Percentiles rank a stretch among this genome's conserved stretches.
phyloP scores from a whole-genome alignment of 305 asterid species.

The Fraxinus xanthoxyloides region DNA sequence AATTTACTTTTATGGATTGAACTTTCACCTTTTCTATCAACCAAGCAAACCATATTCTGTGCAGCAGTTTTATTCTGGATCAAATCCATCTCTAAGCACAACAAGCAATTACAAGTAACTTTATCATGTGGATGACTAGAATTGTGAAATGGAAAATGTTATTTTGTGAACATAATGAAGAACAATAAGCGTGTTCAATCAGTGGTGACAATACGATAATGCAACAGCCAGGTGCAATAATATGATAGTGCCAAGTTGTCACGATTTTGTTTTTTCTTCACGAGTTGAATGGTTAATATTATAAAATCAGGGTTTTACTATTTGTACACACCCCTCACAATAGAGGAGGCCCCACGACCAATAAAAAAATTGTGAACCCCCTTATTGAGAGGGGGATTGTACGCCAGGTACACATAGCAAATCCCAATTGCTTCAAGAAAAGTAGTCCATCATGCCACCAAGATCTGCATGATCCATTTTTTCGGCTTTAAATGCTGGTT shows the following conservation, averaged over 20 bases:
- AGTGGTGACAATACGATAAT: not conserved
- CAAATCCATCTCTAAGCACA: no score
- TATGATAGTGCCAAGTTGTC: not conserved
- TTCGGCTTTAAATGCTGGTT: no score
- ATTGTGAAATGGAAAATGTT: no score
- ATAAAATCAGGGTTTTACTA: not conserved
- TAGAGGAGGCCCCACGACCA: no score
- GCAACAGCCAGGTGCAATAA: not conserved
- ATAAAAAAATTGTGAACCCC: no score
- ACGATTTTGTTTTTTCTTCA: not conserved
- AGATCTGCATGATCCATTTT: constrained; percentile 16
- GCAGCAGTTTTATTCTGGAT: not conserved
- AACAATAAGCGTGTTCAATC: not conserved
- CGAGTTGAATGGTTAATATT: not conserved
- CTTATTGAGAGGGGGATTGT: no score
- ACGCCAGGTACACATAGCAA: no score
- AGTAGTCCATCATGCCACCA: not conserved
- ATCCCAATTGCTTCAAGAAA: not conserved
- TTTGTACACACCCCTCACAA: no score
- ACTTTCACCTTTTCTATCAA: not conserved
- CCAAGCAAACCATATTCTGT: not conserved
- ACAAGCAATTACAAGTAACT: no score
- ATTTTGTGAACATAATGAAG: no score
- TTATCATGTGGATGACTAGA: no score
- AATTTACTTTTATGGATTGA: not conserved